These are phyloP conservation scores for Barnettozyma hawaiiensis DNA, from an alignment of 1,139 yeast species.

Conservation along the genomic window DNA sequence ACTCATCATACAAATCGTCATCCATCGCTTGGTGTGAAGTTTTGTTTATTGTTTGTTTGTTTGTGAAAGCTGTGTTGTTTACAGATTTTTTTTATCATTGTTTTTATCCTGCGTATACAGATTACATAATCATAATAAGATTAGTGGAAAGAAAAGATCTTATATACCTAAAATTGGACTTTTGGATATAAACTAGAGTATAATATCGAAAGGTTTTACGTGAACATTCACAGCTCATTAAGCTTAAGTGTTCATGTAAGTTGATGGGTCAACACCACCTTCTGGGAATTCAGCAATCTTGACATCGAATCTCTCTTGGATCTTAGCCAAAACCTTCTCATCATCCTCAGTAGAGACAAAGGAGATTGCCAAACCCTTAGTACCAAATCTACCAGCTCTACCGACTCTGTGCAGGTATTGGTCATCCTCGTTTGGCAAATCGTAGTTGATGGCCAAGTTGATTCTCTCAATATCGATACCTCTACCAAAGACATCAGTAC, in stretches of 20 bases:
- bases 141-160: background rate
- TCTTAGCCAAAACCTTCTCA: constrained; percentile 83
- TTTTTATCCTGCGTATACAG: too few relatives aligned
- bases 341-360: constrained; percentile 84
- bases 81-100: too few relatives aligned
- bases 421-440: constrained; percentile 84
- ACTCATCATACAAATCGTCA: constrained; percentile 70
- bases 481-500: constrained; percentile 98
- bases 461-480: constrained; percentile 99
- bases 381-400: constrained; percentile 99
- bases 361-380: constrained; percentile 95
- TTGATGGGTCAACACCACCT: constrained; percentile 96
- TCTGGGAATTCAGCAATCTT: constrained; percentile 93
- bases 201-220: too few relatives aligned
- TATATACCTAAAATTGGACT: too few relatives aligned
- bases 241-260: constrained; percentile 92
- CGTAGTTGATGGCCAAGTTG: constrained; percentile 96
- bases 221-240: too few relatives aligned
- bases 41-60: too few relatives aligned
- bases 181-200: background rate
- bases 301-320: constrained; percentile 96
- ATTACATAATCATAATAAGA: background rate
- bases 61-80: too few relatives aligned
- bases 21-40: too few relatives aligned
- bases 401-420: constrained; percentile 99